Percentiles rank a stretch among this genome's conserved stretches.
Evolutionary conservation across 371 early-diverging fungal genomes (phyloP).

Genomic region (Saksenaea vasiformis): DNA sequence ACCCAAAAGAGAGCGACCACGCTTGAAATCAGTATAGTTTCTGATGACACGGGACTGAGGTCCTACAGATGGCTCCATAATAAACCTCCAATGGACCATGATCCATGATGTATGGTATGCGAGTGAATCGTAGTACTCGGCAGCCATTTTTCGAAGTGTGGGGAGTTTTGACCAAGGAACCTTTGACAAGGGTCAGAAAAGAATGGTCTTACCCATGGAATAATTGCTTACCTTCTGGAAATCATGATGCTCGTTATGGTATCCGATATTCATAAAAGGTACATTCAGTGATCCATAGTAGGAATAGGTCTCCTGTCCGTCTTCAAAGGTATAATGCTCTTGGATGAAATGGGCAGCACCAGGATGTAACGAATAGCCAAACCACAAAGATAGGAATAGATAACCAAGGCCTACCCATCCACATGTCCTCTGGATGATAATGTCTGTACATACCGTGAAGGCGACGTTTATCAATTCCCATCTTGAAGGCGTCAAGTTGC

Average conservation of each 20-base stretch:
- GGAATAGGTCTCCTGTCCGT: constrained; percentile 96
- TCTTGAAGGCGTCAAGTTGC: constrained; percentile 64
- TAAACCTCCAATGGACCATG: constrained; percentile 81
- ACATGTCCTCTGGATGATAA: constrained; percentile 57
- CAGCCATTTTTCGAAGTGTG: constrained; percentile 74
- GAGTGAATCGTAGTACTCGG: constrained; percentile 89
- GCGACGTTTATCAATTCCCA: constrained; percentile 86
- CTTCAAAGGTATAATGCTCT: constrained; percentile 96
- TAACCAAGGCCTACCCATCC: constrained; percentile 76
- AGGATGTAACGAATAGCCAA: constrained; percentile 94
- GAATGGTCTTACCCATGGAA: not conserved
- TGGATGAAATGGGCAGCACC: constrained; percentile 97
- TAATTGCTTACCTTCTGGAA: constrained; percentile 67
- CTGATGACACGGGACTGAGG: constrained; percentile 87
- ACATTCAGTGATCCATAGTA: constrained; percentile 94
- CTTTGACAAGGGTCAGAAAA: constrained; percentile 28
- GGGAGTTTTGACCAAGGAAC: constrained; percentile 93
- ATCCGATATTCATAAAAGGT: constrained; percentile 86
- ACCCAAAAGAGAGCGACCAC: constrained; percentile 55
- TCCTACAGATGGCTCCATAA: constrained; percentile 69
- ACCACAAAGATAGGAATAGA: constrained; percentile 76
- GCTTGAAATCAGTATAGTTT: constrained; percentile 69
- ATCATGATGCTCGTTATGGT: constrained; percentile 99
- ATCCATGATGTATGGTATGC: constrained; percentile 91
- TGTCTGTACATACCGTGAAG: constrained; percentile 67